phyloP scores from a whole-genome alignment of 2,329 filamentous ascomycete species.

The Coniochaeta ligniaria region DNA sequence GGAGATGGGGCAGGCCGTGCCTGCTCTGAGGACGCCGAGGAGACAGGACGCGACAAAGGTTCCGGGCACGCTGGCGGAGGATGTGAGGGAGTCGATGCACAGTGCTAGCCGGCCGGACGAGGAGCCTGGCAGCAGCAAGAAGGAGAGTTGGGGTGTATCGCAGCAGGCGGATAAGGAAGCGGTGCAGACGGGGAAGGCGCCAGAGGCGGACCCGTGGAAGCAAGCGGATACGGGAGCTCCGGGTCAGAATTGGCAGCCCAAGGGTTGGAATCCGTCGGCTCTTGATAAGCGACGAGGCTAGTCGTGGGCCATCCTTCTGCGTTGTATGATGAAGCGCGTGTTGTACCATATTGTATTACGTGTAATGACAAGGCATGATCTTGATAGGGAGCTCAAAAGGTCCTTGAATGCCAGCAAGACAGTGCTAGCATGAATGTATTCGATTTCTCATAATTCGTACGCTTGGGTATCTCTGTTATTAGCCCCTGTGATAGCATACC shows the following conservation, averaged over 20 bases:
- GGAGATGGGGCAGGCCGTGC: constrained; percentile 8
- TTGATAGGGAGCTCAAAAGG: background rate
- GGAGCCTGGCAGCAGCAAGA: constrained; percentile 8
- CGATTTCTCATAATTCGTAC: background rate
- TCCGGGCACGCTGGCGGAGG: constrained; percentile 7
- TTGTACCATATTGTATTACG: background rate
- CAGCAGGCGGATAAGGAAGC: constrained; percentile 7
- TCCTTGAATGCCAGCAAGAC: background rate
- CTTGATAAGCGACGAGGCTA: background rate
- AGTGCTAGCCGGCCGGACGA: constrained; percentile 5
- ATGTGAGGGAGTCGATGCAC: constrained; percentile 8
- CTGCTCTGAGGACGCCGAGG: constrained; percentile 5
- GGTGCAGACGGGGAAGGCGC: background rate
- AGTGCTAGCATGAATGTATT: background rate
- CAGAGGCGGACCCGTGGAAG: background rate
- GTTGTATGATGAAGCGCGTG: background rate
- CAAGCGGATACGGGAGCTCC: background rate
- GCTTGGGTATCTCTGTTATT: background rate
- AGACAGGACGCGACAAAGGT: constrained; percentile 8
- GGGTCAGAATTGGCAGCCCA: background rate
- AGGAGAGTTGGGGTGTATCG: constrained; percentile 10
- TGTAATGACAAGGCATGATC: background rate
- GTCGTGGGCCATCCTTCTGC: background rate
- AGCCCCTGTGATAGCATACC: background rate
- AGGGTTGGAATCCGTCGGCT: background rate